These are phyloP conservation scores for Eucalyptus victrix DNA, from an alignment of 345 rosid genomes.

Conservation along the genomic window DNA sequence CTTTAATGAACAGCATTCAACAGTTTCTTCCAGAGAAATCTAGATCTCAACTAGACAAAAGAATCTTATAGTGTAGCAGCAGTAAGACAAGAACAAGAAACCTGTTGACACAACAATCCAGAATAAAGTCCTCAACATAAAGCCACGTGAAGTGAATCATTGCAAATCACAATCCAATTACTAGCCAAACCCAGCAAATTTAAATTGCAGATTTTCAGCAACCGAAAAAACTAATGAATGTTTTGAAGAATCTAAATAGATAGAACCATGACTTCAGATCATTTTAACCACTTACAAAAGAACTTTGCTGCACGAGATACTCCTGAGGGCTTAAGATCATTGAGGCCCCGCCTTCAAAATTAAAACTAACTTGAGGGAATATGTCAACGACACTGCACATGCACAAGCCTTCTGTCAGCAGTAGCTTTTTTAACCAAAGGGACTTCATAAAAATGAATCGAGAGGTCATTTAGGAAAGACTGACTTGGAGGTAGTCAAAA, in stretches of 20 bases:
- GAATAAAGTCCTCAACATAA: neutral
- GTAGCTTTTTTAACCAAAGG: neutral
- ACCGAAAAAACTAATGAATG: neutral
- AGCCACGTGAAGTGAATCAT: neutral
- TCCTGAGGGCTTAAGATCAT: constrained; percentile 74
- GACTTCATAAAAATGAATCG: neutral
- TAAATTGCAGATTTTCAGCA: neutral
- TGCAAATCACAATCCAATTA: neutral
- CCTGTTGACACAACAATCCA: neutral
- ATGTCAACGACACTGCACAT: constrained; percentile 41
- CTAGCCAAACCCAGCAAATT: neutral
- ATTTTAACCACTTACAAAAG: constrained; percentile 44
- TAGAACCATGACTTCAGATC: neutral
- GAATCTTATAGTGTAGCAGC: neutral
- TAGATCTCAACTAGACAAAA: neutral
- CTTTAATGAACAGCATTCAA: neutral
- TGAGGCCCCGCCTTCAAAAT: constrained; percentile 86
- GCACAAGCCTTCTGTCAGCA: neutral
- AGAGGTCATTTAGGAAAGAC: neutral
- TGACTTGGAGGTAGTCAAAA: constrained; percentile 51
- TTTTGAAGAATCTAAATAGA: neutral
- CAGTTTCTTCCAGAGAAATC: neutral
- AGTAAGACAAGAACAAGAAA: neutral
- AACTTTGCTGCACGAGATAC: constrained; percentile 79
- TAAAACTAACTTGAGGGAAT: constrained; percentile 88